phyloP scores from a whole-genome alignment of 2,329 filamentous ascomycete species.

The Aspergillus caelatus region DNA sequence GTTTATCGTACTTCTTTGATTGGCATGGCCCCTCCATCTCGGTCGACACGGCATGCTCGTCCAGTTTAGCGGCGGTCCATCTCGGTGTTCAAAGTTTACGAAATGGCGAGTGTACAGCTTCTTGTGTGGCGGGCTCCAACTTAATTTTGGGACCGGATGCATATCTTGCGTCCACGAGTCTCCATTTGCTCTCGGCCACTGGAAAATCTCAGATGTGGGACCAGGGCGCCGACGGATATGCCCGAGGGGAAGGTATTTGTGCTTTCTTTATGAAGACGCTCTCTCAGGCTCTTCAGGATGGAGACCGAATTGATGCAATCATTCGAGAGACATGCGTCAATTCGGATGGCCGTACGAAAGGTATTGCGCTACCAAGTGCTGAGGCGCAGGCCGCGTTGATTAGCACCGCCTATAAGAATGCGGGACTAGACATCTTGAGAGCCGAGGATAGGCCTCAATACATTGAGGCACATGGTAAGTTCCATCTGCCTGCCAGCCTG shows the following conservation, averaged over 20 bases:
- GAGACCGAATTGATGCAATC: conserved; percentile 48
- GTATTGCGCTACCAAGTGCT: conserved; percentile 38
- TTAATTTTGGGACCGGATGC: conserved; percentile 32
- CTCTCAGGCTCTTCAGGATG: conserved; percentile 44
- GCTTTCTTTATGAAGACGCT: conserved; percentile 56
- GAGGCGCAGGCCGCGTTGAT: conserved; percentile 46
- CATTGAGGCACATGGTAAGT: conserved; percentile 49
- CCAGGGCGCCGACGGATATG: conserved; percentile 51
- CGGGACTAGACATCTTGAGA: conserved; percentile 38
- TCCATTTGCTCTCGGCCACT: conserved; percentile 53
- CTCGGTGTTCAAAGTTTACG: conserved; percentile 34
- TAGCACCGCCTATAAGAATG: conserved; percentile 38
- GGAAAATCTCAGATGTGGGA: conserved; percentile 56
- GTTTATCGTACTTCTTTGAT: conserved; percentile 27
- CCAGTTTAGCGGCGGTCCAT: conserved; percentile 40
- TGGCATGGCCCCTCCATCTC: conserved; percentile 42
- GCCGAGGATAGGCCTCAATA: conserved; percentile 38
- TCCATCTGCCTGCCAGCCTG: no score
- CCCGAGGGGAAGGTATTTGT: conserved; percentile 56
- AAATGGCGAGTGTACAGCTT: conserved; percentile 29
- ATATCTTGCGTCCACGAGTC: conserved; percentile 34
- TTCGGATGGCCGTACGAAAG: conserved; percentile 37
- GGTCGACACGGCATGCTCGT: conserved; percentile 51
- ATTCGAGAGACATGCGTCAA: conserved; percentile 39
- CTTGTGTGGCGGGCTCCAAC: conserved; percentile 27